These are phyloP conservation scores for Cryphonectria nitschkei DNA, from an alignment of 2,329 filamentous ascomycete species.

Conservation along the genomic window DNA sequence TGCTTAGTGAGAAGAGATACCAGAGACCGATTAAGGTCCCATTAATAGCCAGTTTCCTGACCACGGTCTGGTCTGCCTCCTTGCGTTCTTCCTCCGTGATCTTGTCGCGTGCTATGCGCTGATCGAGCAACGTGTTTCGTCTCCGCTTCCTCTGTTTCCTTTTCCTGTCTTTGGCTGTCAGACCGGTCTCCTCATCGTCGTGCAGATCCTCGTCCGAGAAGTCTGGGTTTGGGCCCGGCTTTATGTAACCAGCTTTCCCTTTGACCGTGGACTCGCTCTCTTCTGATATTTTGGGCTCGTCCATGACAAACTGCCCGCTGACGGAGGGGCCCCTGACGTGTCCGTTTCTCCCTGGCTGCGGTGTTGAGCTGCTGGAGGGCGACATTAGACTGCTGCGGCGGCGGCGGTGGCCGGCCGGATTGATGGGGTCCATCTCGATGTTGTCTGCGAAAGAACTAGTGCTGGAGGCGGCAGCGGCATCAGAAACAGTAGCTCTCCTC, in stretches of 20 bases:
- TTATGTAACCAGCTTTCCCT: slow-evolving; percentile 28
- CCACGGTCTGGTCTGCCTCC: slow-evolving; percentile 73
- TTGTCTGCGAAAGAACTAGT: slow-evolving; percentile 38
- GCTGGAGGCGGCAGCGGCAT: slow-evolving; percentile 27
- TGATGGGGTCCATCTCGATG: slow-evolving; percentile 61
- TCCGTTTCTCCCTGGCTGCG: slow-evolving; percentile 33
- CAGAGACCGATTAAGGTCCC: slow-evolving; percentile 81
- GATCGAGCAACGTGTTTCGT: slow-evolving; percentile 70
- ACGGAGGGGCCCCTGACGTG: slow-evolving; percentile 36
- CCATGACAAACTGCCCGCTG: slow-evolving; percentile 36
- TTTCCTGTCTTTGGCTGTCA: slow-evolving; percentile 74
- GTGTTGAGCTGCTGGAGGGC: slow-evolving; percentile 36
- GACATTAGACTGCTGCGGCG: slow-evolving; percentile 59
- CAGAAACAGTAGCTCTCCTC: slow-evolving; percentile 28
- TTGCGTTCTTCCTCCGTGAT: slow-evolving; percentile 74
- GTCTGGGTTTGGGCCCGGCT: slow-evolving; percentile 44
- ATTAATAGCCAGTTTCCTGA: slow-evolving; percentile 73
- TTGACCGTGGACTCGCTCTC: slow-evolving; percentile 38
- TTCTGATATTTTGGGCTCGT: slow-evolving; percentile 53
- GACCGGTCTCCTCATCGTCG: slow-evolving; percentile 87
- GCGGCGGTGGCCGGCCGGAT: slow-evolving; percentile 54
- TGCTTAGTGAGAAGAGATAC: slow-evolving; percentile 90
- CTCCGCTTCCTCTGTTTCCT: slow-evolving; percentile 69
- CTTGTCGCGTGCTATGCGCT: slow-evolving; percentile 65
- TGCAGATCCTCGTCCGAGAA: slow-evolving; percentile 74